Base-by-base conservation (phyloP, 371 early-diverging fungal genomes). In the Mucor mucedo region DNA sequence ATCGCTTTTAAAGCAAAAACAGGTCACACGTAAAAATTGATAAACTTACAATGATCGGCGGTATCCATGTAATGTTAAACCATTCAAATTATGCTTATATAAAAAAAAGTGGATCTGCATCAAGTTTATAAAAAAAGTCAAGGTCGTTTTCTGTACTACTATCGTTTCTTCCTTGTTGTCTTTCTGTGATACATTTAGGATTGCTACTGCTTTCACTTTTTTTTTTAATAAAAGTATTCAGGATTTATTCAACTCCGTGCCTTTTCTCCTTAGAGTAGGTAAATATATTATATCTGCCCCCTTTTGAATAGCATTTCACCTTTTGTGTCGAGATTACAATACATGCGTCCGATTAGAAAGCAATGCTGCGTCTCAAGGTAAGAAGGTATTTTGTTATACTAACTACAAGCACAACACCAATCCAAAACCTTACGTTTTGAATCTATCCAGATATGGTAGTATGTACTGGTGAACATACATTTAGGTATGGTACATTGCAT, bases 1-100 rank as follows among this genome's bases (percentile, higher is more conserved):
- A 29, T 32, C 29, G 11, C 28, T 52, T 52, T 21, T 21, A 21
- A 21, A 4, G 30, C 4, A 53, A 4, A 56, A 40, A 30, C 33
- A 40, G 29, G 29, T 21, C 44, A 35, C 53, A 35, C 30, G n/a
- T 33, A 41, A 41, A 44, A 33, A 11, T 42, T 58, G 58, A 35
- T 58, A 58, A 58, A 16, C 58, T 58, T 48, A 58, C 58, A 28
- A 57, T 50, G 63, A 63, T 63, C 63, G 52, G 52, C 63, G 54
- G 11, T 47, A 39, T 14, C 4, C 14, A 52, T 48, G 48, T 27
- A 27, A 9, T 48, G 11, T 14, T 13, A 14, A 33, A 44, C 13
- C 44, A 11, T 33, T 33, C 35, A 35, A 21, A 35, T 52, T 14
- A 35, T 52, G n/a, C n/a, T 33, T 30, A 52, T 52, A 52, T 33